Base-by-base conservation (phyloP, 2,329 filamentous ascomycete species). In the Calcarisporium arbuscula region DNA sequence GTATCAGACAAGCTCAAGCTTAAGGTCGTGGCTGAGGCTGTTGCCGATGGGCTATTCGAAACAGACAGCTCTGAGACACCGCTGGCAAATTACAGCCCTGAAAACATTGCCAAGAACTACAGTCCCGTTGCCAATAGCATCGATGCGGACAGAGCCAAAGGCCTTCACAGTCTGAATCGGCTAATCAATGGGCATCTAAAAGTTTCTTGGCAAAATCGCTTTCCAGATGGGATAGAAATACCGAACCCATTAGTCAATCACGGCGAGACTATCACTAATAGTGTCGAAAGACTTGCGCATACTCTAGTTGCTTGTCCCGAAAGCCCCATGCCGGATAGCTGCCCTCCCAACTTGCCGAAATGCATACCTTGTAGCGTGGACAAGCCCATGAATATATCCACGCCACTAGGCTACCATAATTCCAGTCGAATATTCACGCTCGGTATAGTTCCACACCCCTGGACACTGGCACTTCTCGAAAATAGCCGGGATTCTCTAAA, bases 151-250 rank as follows among this genome's bases (percentile, higher is more conserved):
- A 38, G 10, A 15, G 71, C 74, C 19, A 65, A 70, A 29, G 85
- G 82, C 3, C 66, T 90, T 17, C 61, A 63, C 35, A 67, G 72
- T 32, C 74, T 96, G 21, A 82, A 82, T 39, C 65, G 74, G 29
- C 72, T 96, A 39, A 85, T 95, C 54, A 89, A 85, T 51, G 74
- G 81, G 3, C 92, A 96, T 57, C 70, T 96, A 5, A 89, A 95
- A 54, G 72, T 73, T 35, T 83, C 80, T 9, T 96, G 92, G 77
- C 87, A 94, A 52, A 85, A 82, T 47, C 70, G 70, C 16, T 94
- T 92, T 57, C 66, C 75, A 2, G 70, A 74, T 25, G 90, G 92
- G 19, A 82, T 96, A 38, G 75, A 80, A 5, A 78, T 95, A 4
- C 66, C 94, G 28, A 89, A 94, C 55, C 88, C 90, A 0, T 70